Conservation (phyloP, 73 alveolate species). For the Uronychia binucleata region DNA sequence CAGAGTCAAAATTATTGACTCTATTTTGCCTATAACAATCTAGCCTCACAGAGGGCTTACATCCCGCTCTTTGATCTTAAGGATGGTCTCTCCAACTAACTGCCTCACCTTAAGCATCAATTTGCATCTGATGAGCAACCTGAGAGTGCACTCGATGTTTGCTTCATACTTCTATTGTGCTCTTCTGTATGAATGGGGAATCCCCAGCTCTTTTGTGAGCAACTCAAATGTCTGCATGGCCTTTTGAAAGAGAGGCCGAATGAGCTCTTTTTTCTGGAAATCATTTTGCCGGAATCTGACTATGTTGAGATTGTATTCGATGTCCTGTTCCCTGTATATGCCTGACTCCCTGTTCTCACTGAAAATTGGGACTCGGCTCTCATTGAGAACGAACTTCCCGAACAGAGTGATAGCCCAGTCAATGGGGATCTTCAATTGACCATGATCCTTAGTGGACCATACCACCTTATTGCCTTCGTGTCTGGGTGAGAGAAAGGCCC, state of each 20-base stretch:
- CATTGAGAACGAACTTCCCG: background rate
- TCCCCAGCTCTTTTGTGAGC: conserved; percentile 15
- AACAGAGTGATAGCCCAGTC: background rate
- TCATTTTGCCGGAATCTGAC: conserved; percentile 14
- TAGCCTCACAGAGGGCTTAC: too few species aligned
- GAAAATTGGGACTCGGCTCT: background rate
- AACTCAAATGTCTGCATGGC: conserved; percentile 15
- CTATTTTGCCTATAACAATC: too few species aligned
- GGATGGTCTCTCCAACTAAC: too few species aligned
- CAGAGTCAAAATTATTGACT: too few species aligned
- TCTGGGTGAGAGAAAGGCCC: background rate
- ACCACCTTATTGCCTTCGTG: background rate
- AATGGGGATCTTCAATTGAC: background rate
- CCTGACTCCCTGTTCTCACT: background rate
- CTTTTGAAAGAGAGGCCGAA: conserved; percentile 16
- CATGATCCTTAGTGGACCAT: background rate
- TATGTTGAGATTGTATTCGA: conserved; percentile 31
- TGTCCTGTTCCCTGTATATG: conserved; percentile 9
- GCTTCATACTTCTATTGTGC: background rate
- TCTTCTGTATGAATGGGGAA: conserved; percentile 9
- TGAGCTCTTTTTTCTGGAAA: conserved; percentile 12
- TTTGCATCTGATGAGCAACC: conserved; percentile 16
- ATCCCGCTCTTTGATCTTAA: too few species aligned
- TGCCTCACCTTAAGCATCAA: conserved; percentile 10
- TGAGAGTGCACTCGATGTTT: conserved; percentile 14